Percentiles rank a stretch among this genome's conserved stretches.
Conservation (phyloP, 1,284 basidiomycete species). For the Ganoderma boninense region DNA sequence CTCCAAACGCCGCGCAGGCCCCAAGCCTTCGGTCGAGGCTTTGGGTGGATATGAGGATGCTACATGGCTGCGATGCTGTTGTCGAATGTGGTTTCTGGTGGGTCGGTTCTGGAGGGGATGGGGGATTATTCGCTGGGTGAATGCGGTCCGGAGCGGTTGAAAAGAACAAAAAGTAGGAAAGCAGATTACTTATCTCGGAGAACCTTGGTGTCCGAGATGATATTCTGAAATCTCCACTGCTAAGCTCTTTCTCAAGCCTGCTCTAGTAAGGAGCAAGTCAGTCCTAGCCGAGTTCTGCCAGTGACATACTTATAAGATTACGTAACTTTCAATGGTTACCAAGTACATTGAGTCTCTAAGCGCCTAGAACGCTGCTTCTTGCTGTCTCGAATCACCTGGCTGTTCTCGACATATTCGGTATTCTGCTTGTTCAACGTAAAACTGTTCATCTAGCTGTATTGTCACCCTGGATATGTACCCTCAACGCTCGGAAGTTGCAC, state of each 20-base stretch:
- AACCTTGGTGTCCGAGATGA: neutral
- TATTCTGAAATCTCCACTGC: no score
- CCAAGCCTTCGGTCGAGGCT: neutral
- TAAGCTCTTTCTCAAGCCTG: no score
- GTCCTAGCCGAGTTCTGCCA: no score
- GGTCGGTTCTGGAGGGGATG: neutral
- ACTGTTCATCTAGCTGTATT: no score
- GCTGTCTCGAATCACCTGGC: no score
- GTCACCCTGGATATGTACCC: neutral
- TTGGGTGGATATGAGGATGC: constrained; percentile 1
- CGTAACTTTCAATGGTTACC: neutral
- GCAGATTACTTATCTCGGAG: neutral
- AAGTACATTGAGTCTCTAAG: neutral
- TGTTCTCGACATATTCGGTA: no score
- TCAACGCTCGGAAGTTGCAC: neutral
- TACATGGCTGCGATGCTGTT: neutral
- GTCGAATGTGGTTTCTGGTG: neutral
- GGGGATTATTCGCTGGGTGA: neutral
- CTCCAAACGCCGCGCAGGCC: neutral
- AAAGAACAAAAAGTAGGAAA: neutral
- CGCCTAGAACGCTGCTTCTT: neutral
- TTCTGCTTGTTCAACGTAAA: no score
- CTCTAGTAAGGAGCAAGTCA: no score
- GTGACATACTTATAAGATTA: neutral
- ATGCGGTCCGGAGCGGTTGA: neutral